phyloP scores from a whole-genome alignment of 352 stramenopile genomes.

The Thraustochytrium striatum region DNA sequence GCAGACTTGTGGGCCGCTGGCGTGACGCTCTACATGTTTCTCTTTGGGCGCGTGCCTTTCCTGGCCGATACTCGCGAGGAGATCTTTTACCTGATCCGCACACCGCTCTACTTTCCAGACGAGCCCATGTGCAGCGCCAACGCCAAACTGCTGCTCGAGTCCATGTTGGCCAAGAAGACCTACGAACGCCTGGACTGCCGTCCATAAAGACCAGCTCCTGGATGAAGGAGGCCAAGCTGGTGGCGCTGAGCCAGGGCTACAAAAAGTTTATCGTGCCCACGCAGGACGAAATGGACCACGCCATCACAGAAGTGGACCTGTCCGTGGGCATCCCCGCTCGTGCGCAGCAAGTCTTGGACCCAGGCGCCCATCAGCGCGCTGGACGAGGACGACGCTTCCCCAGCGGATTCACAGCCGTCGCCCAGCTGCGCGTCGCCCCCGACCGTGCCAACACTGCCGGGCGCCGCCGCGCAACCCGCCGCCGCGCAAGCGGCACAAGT shows the following conservation, averaged over 20 bases:
- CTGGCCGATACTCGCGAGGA: slow-evolving; percentile 75
- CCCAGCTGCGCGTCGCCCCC: no score
- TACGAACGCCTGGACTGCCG: slow-evolving; percentile 29
- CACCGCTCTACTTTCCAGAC: not conserved
- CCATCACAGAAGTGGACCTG: slow-evolving; percentile 33
- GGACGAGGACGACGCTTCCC: no score
- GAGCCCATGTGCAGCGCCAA: not conserved
- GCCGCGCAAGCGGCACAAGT: no score
- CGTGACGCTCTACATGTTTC: slow-evolving; percentile 74
- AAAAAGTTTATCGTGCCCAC: slow-evolving; percentile 37
- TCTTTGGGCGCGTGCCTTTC: slow-evolving; percentile 77
- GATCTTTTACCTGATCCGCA: slow-evolving; percentile 37
- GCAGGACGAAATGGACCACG: slow-evolving; percentile 9
- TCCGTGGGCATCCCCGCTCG: slow-evolving; percentile 38
- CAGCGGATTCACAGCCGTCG: no score
- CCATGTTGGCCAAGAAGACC: slow-evolving; percentile 21
- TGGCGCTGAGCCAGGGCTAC: slow-evolving; percentile 1
- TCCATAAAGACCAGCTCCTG: slow-evolving; percentile 16
- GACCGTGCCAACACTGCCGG: no score
- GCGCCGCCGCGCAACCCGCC: no score
- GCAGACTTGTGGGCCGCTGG: slow-evolving; percentile 84
- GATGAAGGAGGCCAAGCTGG: slow-evolving; percentile 13
- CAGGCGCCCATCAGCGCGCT: not conserved
- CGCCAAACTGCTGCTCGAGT: not conserved
- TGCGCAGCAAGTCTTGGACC: slow-evolving; percentile 41